These are phyloP conservation scores for Zoysia pacifica DNA, from an alignment of 176 grass and related monocot species.

Conservation along the genomic window DNA sequence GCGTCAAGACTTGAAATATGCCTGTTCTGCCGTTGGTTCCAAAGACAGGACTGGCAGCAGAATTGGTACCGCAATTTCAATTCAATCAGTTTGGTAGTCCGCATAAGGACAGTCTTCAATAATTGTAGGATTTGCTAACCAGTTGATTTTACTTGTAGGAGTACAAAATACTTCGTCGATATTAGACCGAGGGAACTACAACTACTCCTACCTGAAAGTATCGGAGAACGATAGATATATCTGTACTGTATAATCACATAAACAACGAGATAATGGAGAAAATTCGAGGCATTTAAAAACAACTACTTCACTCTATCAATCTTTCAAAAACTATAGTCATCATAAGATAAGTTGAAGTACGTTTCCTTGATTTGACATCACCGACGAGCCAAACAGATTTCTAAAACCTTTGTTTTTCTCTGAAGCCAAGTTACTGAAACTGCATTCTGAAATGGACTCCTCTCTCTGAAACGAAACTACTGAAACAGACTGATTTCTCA, in stretches of 20 bases:
- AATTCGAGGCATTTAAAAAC: slow-evolving; percentile 35
- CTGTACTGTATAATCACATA: not conserved
- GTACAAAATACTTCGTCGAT: slow-evolving; percentile 31
- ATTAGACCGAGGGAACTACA: slow-evolving; percentile 26
- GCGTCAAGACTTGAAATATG: slow-evolving; percentile 7
- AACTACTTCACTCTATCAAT: not conserved
- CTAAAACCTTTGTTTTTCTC: not conserved
- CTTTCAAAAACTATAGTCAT: not conserved
- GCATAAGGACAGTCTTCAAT: not conserved
- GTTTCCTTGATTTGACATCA: slow-evolving; percentile 14
- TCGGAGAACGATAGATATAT: not conserved
- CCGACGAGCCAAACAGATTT: slow-evolving; percentile 23
- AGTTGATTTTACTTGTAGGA: not conserved
- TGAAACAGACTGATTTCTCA: slow-evolving; percentile 27
- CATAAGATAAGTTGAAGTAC: not conserved
- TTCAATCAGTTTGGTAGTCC: slow-evolving; percentile 1
- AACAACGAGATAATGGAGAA: not conserved
- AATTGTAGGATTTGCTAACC: slow-evolving; percentile 25
- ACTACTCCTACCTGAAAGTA: not conserved
- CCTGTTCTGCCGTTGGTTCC: slow-evolving; percentile 30
- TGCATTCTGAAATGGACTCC: not conserved
- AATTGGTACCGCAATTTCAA: slow-evolving; percentile 21
- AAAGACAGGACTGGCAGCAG: not conserved
- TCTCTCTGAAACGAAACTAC: not conserved
- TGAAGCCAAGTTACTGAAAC: slow-evolving; percentile 5